Base-by-base conservation (phyloP, 169 alveolate genomes). In the Plasmodium inui region DNA sequence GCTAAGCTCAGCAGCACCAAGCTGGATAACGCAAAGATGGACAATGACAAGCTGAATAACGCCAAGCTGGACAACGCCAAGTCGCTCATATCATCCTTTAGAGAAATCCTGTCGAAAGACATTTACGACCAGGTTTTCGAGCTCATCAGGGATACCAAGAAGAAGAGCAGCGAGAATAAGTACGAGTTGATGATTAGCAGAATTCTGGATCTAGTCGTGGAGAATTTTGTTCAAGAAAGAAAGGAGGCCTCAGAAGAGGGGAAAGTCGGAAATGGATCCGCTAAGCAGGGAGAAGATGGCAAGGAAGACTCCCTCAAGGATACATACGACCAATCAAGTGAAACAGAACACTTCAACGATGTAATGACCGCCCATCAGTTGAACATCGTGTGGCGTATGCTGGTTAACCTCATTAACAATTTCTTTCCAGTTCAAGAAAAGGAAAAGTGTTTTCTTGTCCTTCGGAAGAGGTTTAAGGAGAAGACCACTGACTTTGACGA, bases 371-470 rank as follows among this genome's bases (percentile, higher is more conserved):
- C 41, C 10, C 26, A 67, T 10, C 72, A 90, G 61, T 70, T 90
- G 41, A 71, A 19, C 39, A 32, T 44, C 55, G 74, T 90, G 22
- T 90, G 95, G 95, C 30, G 55, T 41, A 28, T 81, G 53, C 22
- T 90, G 41, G 57, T 90, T 32, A 90, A 81, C 82, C 73, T 90
- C 32, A 90, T 90, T 34, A 90, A 90, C 46, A 90, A 80, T 53
- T 90, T 90, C n/a, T 71, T 90, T 28, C 95, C 95, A 14, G 53
- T 22, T 17, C 57, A 90, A 46, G 85, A 90, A 80, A 90, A 55
- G 55, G 95, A 90, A 41, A 90, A 90, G 34, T 80, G 95, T 28
- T 90, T 90, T 53, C 41, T 90, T 14, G 57, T 82, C 39, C 41
- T 90, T 50, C 82, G 71, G 34, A 90, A 90, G 37, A 90, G n/a